A percentile compares a stretch with the other conserved stretches of the same genome.
Evolutionary conservation across 148 eudicot genomes (phyloP).

Genomic region (Silene conica): DNA sequence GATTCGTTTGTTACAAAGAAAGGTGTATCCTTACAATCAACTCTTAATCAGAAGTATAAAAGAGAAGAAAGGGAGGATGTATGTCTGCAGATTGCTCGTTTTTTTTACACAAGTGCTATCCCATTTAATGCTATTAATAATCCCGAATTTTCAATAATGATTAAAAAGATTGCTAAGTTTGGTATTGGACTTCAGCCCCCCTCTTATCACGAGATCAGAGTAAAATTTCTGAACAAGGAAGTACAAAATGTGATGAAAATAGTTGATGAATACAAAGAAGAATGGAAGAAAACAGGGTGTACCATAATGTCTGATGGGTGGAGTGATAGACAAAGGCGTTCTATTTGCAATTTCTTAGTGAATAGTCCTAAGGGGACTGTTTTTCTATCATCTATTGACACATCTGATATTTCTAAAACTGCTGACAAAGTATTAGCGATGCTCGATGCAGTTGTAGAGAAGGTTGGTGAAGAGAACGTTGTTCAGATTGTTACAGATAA

Average conservation of each 20-base stretch:
- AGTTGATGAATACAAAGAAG: not conserved
- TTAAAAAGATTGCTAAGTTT: too few relatives aligned
- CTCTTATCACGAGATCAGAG: slow-evolving; percentile 9
- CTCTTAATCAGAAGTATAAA: not conserved
- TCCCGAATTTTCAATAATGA: not conserved
- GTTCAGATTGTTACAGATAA: not conserved
- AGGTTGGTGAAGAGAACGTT: slow-evolving; percentile 11
- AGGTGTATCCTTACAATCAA: too few relatives aligned
- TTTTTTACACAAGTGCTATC: slow-evolving; percentile 13
- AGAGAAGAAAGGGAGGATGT: slow-evolving; percentile 4
- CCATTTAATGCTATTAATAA: not conserved
- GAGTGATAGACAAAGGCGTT: too few relatives aligned
- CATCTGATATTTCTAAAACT: slow-evolving; percentile 15
- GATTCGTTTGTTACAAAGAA: too few relatives aligned
- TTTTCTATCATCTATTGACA: slow-evolving; percentile 16
- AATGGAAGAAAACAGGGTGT: not conserved
- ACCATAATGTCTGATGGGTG: not conserved
- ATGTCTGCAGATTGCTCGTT: not conserved
- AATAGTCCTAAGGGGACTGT: slow-evolving; percentile 3
- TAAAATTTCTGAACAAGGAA: not conserved
- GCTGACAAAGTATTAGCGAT: slow-evolving; percentile 12
- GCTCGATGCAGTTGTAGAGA: slow-evolving; percentile 13
- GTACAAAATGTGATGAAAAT: not conserved
- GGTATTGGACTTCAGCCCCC: not conserved
- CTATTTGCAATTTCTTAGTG: not conserved